These are phyloP conservation scores for Pyrus hybrid DNA, from an alignment of 331 rosid species.

Conservation along the genomic window DNA sequence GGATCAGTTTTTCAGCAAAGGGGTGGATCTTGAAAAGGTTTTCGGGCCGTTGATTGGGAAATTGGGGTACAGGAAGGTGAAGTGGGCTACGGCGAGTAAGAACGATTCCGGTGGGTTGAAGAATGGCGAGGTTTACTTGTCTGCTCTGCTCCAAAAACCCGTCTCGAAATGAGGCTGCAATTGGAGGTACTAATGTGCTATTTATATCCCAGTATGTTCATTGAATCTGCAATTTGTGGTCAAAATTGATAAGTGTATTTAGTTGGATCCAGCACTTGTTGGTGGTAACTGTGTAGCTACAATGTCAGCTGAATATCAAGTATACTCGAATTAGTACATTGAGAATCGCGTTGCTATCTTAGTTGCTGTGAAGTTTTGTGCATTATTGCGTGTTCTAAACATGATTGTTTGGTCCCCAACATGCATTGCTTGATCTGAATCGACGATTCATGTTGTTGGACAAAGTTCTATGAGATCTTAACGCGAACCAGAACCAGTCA, in stretches of 20 bases:
- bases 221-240: not conserved
- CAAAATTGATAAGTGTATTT: not conserved
- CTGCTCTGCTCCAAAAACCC: slow-evolving; percentile 91
- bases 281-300: not conserved
- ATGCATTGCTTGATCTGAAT: not conserved
- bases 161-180: slow-evolving; percentile 34
- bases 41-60: slow-evolving; percentile 73
- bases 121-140: slow-evolving; percentile 74
- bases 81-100: slow-evolving; percentile 79
- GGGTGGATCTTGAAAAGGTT: slow-evolving; percentile 63
- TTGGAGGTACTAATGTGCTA: slow-evolving; percentile 20
- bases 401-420: not conserved
- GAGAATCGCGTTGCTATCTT: not conserved
- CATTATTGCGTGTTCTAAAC: not conserved
- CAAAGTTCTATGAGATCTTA: not conserved
- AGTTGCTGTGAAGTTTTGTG: not conserved
- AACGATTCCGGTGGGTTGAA: slow-evolving; percentile 43
- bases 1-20: slow-evolving; percentile 81
- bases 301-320: not conserved
- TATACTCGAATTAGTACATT: not conserved
- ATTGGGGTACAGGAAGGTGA: slow-evolving; percentile 80
- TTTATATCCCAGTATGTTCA: not conserved
- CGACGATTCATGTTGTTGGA: not conserved
- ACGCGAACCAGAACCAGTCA: not conserved
- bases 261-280: not conserved